Evolutionary conservation across 2,329 filamentous ascomycete genomes (phyloP), one percentile per base, ranked within the genome.

Genomic region (Diaporthe vaccinii): DNA sequence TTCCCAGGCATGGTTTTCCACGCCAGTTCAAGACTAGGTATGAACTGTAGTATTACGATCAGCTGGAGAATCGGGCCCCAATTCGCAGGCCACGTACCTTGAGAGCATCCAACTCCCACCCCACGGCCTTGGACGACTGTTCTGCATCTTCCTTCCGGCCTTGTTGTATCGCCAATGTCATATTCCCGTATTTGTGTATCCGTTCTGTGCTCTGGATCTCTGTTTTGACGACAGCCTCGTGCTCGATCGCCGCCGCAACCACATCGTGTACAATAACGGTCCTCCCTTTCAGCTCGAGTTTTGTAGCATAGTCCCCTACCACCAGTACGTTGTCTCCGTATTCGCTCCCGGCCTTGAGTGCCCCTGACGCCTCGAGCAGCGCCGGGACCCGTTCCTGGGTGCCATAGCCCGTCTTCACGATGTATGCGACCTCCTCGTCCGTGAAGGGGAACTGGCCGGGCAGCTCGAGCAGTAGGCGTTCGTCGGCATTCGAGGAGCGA

Each of bases 331-430:
- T 84, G 76, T 82, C 80, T 61, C 84, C 83, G 15, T 81, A 71
- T 79, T 72, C 82, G 80, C 72, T 85, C 82, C 15, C 83, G 46
- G 39, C 41, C 49, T 72, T 71, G 41, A 75, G 72, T 75, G 57
- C 80, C 80, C 84, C 83, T 58, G 89, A 82, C 0, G 88, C 88
- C 57, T 84, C 82, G 15, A 90, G 80, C 80, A 88, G 86, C 15
- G 85, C 84, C 6, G 84, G 81, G 39, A 90, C 82, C 20, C 89
- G 85, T 68, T 86, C 81, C 62, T 85, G 85, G 25, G 89, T 90
- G 72, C 89, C 89, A 79, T 89, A 90, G 41, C 89, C 89, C 6
- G 89, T 90, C 82, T 91, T 91, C 77, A 91, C 81, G 68, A 91
- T 84, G 77, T 88, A 84, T 44, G 85, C 87, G 10, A 90, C 84